Base-by-base conservation (phyloP, 257 asterid genomes). In the Solanum arcanum region DNA sequence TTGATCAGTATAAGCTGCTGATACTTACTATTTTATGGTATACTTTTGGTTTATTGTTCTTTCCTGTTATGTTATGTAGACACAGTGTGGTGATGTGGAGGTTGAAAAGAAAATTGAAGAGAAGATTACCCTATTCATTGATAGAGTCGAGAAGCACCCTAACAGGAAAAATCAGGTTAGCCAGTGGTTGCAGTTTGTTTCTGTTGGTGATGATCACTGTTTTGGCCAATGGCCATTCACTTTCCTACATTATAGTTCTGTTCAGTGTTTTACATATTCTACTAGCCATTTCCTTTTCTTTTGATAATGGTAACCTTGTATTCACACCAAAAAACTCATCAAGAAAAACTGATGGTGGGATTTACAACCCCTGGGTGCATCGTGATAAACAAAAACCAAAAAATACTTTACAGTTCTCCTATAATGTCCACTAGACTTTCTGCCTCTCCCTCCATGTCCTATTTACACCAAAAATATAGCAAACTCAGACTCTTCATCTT, bases 81-180 rank as follows among this genome's bases (percentile, higher is more conserved):
- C 96, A n/a, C 98, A 97, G 88, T 97, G 99, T 86, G 98, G 98
- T 85, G 98, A 97, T 75, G 90, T 86, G 59, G 99, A 97, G 86
- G 90, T 96, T 87, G 99, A 95, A 90, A 94, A 94, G 91, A 96
- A 96, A 92, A 92, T 96, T 73, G 98, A 97, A 60, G 98, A 94
- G 90, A 97, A 94, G 92, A 96, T 97, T 87, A 96, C 93, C 56
- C 99, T 93, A 73, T 96, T 96, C 90, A 96, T 97, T 37, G 99
- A 97, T 66, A 93, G 91, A 93, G 99, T 95, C 86, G 99, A 97
- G 91, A 97, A 96, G 92, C 96, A 97, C 91, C 99, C 99, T 14
- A 95, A 96, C 92, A 97, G 95, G 95, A 96, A 96, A 92, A 96
- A 96, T 90, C 99, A 97, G 99, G 99, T 96, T 87, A 52, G 86